Conservation (phyloP, 2,329 filamentous ascomycete genomes). For the Coleophoma crateriformis region DNA sequence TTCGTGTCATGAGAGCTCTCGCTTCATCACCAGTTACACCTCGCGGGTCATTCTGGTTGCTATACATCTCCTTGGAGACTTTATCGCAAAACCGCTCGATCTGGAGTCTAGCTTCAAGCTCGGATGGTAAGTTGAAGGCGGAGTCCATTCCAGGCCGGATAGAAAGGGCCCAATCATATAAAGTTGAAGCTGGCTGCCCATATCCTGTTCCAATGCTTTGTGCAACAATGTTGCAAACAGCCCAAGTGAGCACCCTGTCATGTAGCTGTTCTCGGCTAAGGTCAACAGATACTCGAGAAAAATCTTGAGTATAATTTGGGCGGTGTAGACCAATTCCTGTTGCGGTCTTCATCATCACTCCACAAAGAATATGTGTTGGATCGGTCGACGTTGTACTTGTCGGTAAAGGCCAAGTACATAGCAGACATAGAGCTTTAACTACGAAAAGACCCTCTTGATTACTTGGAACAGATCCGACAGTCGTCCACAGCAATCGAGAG, state of each 20-base stretch:
- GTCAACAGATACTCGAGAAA: constrained; percentile 69
- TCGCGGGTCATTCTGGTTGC: constrained; percentile 67
- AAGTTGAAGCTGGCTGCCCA: constrained; percentile 72
- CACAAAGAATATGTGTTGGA: constrained; percentile 71
- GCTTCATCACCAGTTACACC: constrained; percentile 64
- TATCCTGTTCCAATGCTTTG: constrained; percentile 80
- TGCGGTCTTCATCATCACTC: constrained; percentile 82
- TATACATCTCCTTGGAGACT: constrained; percentile 74
- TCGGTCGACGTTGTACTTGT: constrained; percentile 77
- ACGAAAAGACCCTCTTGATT: constrained; percentile 57
- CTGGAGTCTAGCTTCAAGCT: constrained; percentile 62
- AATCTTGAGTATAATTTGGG: constrained; percentile 78
- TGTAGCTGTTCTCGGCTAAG: constrained; percentile 74
- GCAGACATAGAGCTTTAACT: constrained; percentile 72
- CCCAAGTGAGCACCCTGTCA: constrained; percentile 76
- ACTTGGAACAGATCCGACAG: constrained; percentile 70
- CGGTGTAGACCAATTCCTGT: constrained; percentile 79
- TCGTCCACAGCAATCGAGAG: constrained; percentile 70
- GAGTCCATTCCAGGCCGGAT: constrained; percentile 54
- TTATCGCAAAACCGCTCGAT: constrained; percentile 74
- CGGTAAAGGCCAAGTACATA: constrained; percentile 79
- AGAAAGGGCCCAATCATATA: constrained; percentile 70
- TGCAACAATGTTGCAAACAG: constrained; percentile 78
- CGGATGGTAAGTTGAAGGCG: constrained; percentile 51
- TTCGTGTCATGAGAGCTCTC: constrained; percentile 59